A percentile compares a stretch with the other conserved stretches of the same genome.
phyloP scores from a whole-genome alignment of 805 yeast genomes.

The Wickerhamiella bombiphila region DNA sequence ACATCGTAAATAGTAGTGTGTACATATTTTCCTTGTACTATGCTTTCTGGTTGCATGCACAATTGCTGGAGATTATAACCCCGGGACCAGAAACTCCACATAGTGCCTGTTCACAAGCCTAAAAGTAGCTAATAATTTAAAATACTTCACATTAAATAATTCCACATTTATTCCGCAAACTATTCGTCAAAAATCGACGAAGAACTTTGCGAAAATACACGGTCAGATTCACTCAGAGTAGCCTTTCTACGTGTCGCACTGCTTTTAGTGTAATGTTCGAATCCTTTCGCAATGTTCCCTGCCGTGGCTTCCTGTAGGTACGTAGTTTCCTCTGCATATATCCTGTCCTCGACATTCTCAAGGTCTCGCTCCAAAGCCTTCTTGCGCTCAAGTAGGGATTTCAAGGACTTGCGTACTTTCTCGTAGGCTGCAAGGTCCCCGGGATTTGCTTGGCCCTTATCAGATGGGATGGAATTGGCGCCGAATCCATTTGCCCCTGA shows the following conservation, averaged over 20 bases:
- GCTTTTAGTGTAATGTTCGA: slow-evolving; percentile 58
- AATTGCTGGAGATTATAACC: too few species aligned
- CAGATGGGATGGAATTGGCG: too few species aligned
- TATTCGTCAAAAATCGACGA: slow-evolving; percentile 15
- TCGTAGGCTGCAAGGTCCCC: slow-evolving; percentile 49
- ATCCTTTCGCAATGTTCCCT: slow-evolving; percentile 84
- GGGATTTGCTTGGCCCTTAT: too few species aligned
- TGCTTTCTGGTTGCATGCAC: too few species aligned
- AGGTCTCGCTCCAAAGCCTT: slow-evolving; percentile 41
- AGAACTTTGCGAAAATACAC: slow-evolving; percentile 66
- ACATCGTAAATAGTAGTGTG: too few species aligned
- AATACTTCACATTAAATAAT: too few species aligned
- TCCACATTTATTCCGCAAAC: too few species aligned
- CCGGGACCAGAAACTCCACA: too few species aligned
- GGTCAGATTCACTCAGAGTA: slow-evolving; percentile 48
- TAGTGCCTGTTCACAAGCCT: too few species aligned
- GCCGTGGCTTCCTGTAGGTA: slow-evolving; percentile 58
- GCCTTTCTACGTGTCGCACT: slow-evolving; percentile 35
- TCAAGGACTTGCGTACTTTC: slow-evolving; percentile 48
- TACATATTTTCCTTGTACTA: too few species aligned
- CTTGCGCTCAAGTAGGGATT: slow-evolving; percentile 46
- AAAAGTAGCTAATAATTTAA: too few species aligned
- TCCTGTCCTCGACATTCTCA: slow-evolving; percentile 56
- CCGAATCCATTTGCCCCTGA: too few species aligned
- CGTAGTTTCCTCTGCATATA: slow-evolving; percentile 62